Percentiles rank a stretch among this genome's conserved stretches.
Conservation (phyloP, 2,329 filamentous ascomycete genomes). For the Fusarium sp. region DNA sequence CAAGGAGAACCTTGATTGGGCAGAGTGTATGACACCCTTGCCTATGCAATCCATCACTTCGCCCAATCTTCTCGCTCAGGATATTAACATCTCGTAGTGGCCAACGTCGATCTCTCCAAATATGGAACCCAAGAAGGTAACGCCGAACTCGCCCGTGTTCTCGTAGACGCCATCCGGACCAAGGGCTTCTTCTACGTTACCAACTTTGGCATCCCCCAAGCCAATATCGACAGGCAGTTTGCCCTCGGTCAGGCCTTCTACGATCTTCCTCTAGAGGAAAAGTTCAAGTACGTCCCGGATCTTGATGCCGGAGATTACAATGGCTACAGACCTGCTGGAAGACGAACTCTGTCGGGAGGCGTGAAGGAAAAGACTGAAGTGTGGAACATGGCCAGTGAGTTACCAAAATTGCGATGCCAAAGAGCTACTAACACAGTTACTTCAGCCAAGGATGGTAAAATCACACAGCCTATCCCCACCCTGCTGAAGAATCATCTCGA, state of each 20-base stretch:
- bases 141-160: conserved; percentile 40
- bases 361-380: conserved; percentile 55
- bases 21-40: conserved; percentile 45
- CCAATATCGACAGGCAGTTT: conserved; percentile 69
- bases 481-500: conserved; percentile 18
- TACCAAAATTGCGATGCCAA: too few species aligned
- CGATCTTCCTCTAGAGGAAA: conserved; percentile 67
- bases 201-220: conserved; percentile 70
- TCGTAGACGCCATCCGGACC: conserved; percentile 50
- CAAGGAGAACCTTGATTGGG: conserved; percentile 52
- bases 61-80: background rate
- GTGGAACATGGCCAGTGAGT: conserved; percentile 54
- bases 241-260: conserved; percentile 68
- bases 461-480: conserved; percentile 39
- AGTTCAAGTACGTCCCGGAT: conserved; percentile 65
- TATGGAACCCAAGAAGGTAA: conserved; percentile 50
- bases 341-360: conserved; percentile 49
- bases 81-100: conserved; percentile 30
- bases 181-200: conserved; percentile 56
- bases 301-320: conserved; percentile 67
- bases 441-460: conserved; percentile 46
- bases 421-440: too few species aligned
- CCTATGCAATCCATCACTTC: background rate
- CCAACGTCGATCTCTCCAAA: conserved; percentile 49
- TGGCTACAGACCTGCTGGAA: conserved; percentile 63